phyloP scores from a whole-genome alignment of 164 flowering plant genomes.

The Berberis vulgaris region DNA sequence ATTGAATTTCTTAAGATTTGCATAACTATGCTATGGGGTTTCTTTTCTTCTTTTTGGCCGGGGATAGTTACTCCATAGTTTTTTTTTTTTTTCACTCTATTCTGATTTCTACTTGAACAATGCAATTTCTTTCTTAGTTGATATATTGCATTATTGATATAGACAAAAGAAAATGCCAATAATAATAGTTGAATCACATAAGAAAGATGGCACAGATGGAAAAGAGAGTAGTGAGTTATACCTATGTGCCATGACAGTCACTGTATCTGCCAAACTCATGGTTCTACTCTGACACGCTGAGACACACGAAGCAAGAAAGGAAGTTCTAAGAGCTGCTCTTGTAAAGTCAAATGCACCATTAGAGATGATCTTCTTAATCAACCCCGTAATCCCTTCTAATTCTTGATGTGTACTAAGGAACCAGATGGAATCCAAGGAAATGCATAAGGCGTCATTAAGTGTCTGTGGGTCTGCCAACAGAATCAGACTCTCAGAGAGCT shows the following conservation, averaged over 20 bases:
- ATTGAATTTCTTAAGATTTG: too few species aligned
- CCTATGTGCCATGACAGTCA: constrained; percentile 92
- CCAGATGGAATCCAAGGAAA: constrained; percentile 85
- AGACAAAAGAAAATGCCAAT: background rate
- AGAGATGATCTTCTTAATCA: constrained; percentile 62
- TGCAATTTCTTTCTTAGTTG: background rate
- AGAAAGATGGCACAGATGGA: background rate
- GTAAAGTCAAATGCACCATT: constrained; percentile 90
- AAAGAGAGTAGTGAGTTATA: constrained; percentile 11
- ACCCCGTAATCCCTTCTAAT: constrained; percentile 55
- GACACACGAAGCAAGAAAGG: constrained; percentile 93
- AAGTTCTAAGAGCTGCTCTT: constrained; percentile 89
- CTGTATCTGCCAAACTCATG: constrained; percentile 82
- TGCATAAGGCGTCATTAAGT: constrained; percentile 83
- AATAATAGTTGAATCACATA: background rate
- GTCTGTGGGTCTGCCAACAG: constrained; percentile 71
- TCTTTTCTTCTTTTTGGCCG: too few species aligned
- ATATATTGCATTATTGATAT: background rate
- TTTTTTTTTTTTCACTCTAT: too few species aligned
- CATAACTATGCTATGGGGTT: too few species aligned
- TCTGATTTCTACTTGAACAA: background rate
- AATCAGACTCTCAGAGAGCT: constrained; percentile 71
- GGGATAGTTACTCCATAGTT: too few species aligned
- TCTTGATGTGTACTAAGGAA: constrained; percentile 65
- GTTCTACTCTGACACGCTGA: constrained; percentile 91